Evolutionary conservation across 768 basidiomycete species (phyloP).

Genomic region (Suillus lakei): DNA sequence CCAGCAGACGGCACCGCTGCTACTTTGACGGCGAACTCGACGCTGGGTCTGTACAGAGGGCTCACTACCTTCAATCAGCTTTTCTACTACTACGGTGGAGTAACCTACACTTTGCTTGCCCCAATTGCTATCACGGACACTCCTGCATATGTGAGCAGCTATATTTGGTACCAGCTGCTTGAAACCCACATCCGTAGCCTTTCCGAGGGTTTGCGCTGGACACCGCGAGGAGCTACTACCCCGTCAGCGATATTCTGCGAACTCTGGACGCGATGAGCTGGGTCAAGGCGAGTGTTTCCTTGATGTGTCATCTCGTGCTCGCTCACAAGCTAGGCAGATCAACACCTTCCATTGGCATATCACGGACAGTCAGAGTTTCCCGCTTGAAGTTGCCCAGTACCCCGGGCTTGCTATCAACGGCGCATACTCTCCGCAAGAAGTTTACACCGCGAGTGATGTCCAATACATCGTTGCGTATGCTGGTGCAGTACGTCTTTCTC

Average conservation of each 20-base stretch:
- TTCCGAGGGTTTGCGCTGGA: conserved; percentile 51
- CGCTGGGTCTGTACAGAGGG: conserved; percentile 56
- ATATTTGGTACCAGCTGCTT: neutral
- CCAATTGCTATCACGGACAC: conserved; percentile 48
- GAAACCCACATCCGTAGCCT: conserved; percentile 24
- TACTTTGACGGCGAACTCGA: conserved; percentile 46
- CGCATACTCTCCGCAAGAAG: conserved; percentile 61
- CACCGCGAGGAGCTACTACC: conserved; percentile 50
- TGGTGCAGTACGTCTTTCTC: conserved; percentile 54
- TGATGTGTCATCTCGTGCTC: neutral
- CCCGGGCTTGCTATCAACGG: conserved; percentile 64
- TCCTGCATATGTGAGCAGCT: conserved; percentile 49
- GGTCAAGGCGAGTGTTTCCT: conserved; percentile 44
- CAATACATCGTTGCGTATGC: conserved; percentile 69
- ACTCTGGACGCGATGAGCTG: conserved; percentile 58
- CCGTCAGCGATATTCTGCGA: conserved; percentile 42
- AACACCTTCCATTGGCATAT: conserved; percentile 88
- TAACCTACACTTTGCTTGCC: conserved; percentile 43
- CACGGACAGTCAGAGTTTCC: conserved; percentile 83
- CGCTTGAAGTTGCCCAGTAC: conserved; percentile 64
- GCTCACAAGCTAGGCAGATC: conserved; percentile 42
- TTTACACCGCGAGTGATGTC: conserved; percentile 63
- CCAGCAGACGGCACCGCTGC: conserved; percentile 42
- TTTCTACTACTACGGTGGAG: conserved; percentile 44
- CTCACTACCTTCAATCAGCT: conserved; percentile 60